Evolutionary conservation across 2,329 filamentous ascomycete species (phyloP), one percentile per base, ranked within the genome.

Genomic region (Paecilomyces fulvus): DNA sequence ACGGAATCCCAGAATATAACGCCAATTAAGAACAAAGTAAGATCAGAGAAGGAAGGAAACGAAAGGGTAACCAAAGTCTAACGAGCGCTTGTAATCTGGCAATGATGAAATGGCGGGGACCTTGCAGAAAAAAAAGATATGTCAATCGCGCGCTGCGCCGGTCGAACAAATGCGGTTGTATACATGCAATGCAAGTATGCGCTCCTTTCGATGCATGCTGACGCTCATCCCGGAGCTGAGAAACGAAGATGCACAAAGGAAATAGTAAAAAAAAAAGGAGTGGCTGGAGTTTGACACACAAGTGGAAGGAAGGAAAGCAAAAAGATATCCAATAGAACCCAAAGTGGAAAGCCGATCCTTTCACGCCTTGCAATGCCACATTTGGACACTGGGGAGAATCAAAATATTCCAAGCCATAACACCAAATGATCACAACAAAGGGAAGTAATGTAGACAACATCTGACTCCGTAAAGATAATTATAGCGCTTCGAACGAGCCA

Each of bases 361-460:
- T 58, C 55, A 62, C 63, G 62, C 49, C 56, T 61, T 31, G 59
- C 59, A 65, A 59, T 60, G 62, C 52, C 33, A 28, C 43, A 50
- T 52, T 64, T 53, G 58, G 21, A 23, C 48, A 53, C 59, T 55
- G 43, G 51, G 14, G 52, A 54, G 61, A 62, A 60, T 57, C 59
- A 61, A 55, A 59, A 53, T 58, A 64, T 60, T 58, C 53, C 37
- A 43, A 61, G 54, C 56, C 58, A 30, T 61, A 64, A 66, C 63
- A 62, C 62, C 64, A 57, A 58, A 37, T 23, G 20, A 37, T 30
- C 20, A 43, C n/a, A 17, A 43, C 37, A 17, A 20, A 43, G 37
- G 37, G n/a, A n/a, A 43, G 14, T 43, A 43, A 43, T 3, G 37
- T 43, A 43, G 17, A 20, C 37, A 17, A 8, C 37, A 28, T 28